Evolutionary conservation across 805 yeast genomes (phyloP).

Genomic region (Kodamaea sagamina): DNA sequence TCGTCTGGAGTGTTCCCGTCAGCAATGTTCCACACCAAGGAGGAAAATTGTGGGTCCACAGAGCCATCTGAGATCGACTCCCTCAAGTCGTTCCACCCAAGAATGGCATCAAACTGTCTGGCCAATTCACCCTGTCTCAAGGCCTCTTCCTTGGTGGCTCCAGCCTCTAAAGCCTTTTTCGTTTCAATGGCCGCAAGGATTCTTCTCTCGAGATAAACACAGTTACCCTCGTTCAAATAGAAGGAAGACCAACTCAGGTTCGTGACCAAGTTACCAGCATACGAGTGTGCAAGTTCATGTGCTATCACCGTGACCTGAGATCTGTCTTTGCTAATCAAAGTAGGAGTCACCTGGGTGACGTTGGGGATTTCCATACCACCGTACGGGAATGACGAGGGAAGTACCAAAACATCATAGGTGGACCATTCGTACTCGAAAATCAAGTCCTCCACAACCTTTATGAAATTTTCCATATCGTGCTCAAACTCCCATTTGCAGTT

Average conservation of each 20-base stretch:
- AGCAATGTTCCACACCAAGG: constrained; percentile 68
- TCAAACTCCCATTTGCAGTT: constrained; percentile 79
- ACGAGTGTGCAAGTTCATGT: constrained; percentile 89
- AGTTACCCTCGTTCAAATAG: constrained; percentile 97
- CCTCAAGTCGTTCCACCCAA: constrained; percentile 84
- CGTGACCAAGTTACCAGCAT: constrained; percentile 91
- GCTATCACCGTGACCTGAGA: constrained; percentile 88
- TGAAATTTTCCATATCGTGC: constrained; percentile 77
- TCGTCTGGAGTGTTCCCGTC: constrained; percentile 72
- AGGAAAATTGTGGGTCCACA: constrained; percentile 43
- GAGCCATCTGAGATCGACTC: constrained; percentile 54
- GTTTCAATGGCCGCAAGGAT: constrained; percentile 62
- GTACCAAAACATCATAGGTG: constrained; percentile 74
- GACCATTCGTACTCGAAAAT: constrained; percentile 85
- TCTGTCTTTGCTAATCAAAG: constrained; percentile 80
- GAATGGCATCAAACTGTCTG: constrained; percentile 79
- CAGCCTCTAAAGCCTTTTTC: constrained; percentile 22
- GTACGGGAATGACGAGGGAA: constrained; percentile 78
- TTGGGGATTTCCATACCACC: constrained; percentile 97
- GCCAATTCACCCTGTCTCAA: constrained; percentile 64
- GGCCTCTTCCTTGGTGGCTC: constrained; percentile 9
- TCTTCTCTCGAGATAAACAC: constrained; percentile 86
- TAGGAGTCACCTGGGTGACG: constrained; percentile 88
- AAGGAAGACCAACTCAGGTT: constrained; percentile 92
- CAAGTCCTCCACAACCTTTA: constrained; percentile 71